Base-by-base conservation (phyloP, 495 filamentous ascomycete genomes). In the Penicillium robsamsonii region DNA sequence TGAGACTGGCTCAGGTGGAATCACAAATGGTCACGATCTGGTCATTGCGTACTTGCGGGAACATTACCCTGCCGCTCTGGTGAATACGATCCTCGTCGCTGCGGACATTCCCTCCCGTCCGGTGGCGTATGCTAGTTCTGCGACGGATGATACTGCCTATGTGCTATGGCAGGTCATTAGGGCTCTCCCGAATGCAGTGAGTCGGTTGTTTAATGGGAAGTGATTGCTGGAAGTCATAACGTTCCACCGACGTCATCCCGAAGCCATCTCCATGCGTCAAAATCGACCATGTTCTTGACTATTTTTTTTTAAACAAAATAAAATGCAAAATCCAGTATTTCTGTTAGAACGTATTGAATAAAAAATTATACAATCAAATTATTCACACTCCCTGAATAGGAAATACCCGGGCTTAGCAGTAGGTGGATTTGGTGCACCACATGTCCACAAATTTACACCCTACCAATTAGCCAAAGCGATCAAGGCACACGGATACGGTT, bases 11-110 rank as follows among this genome's bases (percentile, higher is more conserved):
- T 29, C 42, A 85, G 82, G 82, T 9, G 82, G 81, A 42, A 74
- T 87, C 24, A 86, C 84, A 24, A 86, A 85, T 57, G 82, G 83
- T 8, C 81, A 84, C 59, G 84, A 87, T 57, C 71, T 86, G 43
- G 78, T 84, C 8, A 72, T 80, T 9, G 76, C 75, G 24, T 87
- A 84, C 60, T 65, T 79, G 15, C 72, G 78, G 13, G 66, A 73
- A 7, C 67, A 72, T 4, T 84, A 81, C 55, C 75, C 79, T 0
- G 68, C 68, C 0, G 63, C 75, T 0, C 55, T 82, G 4, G 74
- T 76, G 4, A 80, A 86, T 49, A 64, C 77, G n/a, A 69, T 74
- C 3, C 68, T 79, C 52, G 62, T 61, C 38, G 63, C 79, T 62
- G 77, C 78, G 6, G 84, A 85, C 25, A 74, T 83, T 7, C 74